Conservation (phyloP, 2,329 filamentous ascomycete genomes). For the Tolypocladium cylindrosporum region DNA sequence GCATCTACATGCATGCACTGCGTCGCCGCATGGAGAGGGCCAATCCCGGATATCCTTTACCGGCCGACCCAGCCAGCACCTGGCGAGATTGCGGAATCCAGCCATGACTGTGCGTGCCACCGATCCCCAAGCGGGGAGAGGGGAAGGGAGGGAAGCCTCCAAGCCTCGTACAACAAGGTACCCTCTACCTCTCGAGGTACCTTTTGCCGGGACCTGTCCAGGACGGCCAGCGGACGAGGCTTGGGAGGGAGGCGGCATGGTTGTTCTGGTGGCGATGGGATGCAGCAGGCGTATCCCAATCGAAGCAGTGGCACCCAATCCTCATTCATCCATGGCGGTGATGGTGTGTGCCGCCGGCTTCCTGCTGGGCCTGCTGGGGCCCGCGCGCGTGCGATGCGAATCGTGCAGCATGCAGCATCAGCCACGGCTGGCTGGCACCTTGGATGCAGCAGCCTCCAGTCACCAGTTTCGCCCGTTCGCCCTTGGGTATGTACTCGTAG, state of each 20-base stretch:
- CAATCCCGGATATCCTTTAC: background rate
- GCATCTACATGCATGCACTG: background rate
- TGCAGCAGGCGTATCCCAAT: background rate
- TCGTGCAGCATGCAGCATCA: conserved; percentile 1
- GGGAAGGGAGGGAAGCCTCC: background rate
- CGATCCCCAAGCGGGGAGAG: background rate
- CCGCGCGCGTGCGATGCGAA: background rate
- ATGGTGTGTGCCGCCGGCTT: background rate
- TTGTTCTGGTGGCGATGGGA: background rate
- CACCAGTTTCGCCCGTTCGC: background rate
- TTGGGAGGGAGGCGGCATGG: background rate
- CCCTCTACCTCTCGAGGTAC: background rate
- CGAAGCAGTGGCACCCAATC: background rate
- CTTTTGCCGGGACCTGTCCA: background rate
- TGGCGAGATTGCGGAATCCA: background rate
- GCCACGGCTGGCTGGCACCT: background rate
- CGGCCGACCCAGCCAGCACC: background rate
- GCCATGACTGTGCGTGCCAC: background rate
- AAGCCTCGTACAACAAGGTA: background rate
- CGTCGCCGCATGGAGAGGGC: background rate
- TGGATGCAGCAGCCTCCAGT: background rate
- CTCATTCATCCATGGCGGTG: background rate
- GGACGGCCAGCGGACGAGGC: background rate
- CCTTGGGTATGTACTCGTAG: background rate
- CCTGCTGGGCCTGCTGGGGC: background rate